phyloP scores from a whole-genome alignment of 208 protist species.

The Trypanosoma conorhini region DNA sequence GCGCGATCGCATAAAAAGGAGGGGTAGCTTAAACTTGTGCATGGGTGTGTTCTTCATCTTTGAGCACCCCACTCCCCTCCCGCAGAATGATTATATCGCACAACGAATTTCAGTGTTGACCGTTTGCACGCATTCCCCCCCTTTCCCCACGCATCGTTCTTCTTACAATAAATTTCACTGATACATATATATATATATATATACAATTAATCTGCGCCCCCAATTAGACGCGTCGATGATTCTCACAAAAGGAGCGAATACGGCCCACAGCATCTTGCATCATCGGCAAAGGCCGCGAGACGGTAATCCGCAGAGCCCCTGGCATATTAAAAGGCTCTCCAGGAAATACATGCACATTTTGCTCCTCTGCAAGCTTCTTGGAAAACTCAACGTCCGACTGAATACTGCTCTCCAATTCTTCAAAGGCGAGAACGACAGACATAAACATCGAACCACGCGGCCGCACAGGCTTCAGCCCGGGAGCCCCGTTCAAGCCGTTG shows the following conservation, averaged over 20 bases:
- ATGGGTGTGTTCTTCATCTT: background rate
- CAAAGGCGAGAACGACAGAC: slow-evolving; percentile 81
- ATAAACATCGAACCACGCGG: slow-evolving; percentile 94
- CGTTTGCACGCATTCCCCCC: too few relatives aligned
- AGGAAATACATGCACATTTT: slow-evolving; percentile 90
- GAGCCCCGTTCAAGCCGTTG: slow-evolving; percentile 13
- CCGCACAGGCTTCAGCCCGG: slow-evolving; percentile 52
- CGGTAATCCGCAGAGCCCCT: slow-evolving; percentile 79
- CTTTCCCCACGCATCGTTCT: too few relatives aligned
- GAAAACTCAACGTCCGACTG: slow-evolving; percentile 82
- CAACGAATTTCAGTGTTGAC: too few relatives aligned
- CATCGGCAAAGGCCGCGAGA: slow-evolving; percentile 67
- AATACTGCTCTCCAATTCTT: slow-evolving; percentile 55
- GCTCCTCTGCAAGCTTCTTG: slow-evolving; percentile 75
- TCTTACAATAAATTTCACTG: too few relatives aligned
- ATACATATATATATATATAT: too few relatives aligned
- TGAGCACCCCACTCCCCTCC: background rate
- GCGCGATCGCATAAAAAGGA: background rate
- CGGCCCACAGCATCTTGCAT: slow-evolving; percentile 77
- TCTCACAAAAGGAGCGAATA: slow-evolving; percentile 76
- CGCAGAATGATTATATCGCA: too few relatives aligned
- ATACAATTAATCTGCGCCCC: too few relatives aligned
- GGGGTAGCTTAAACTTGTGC: background rate
- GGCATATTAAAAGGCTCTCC: slow-evolving; percentile 82
- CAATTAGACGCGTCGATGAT: slow-evolving; percentile 22